Conservation (phyloP, 805 yeast genomes). For the Wickerhamiella sorbophila region DNA sequence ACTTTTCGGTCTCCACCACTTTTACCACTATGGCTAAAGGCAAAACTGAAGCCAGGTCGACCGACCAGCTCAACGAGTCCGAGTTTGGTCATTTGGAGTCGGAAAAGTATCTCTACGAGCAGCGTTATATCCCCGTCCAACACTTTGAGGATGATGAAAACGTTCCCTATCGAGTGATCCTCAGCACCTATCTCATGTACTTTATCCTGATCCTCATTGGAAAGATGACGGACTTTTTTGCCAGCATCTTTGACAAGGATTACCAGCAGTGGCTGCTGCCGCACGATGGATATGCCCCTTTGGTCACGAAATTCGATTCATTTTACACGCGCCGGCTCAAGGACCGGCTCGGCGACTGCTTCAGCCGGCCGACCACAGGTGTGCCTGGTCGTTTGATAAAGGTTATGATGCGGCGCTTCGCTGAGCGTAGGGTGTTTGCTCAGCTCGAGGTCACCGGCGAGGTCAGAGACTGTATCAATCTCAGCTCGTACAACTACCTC, state of each 20-base stretch:
- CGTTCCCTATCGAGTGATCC: conserved; percentile 67
- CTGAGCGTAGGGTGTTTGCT: conserved; percentile 33
- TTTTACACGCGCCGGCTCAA: conserved; percentile 89
- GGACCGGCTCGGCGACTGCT: conserved; percentile 82
- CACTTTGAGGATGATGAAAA: conserved; percentile 52
- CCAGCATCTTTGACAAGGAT: conserved; percentile 54
- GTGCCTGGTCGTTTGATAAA: conserved; percentile 89
- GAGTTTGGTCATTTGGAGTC: conserved; percentile 66
- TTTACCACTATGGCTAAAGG: not conserved
- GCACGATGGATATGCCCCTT: conserved; percentile 85
- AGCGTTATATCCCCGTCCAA: conserved; percentile 30
- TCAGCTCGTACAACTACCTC: conserved; percentile 82
- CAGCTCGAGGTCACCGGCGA: conserved; percentile 64
- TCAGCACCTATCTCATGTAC: conserved; percentile 76
- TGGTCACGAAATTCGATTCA: conserved; percentile 85
- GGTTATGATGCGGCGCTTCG: conserved; percentile 63
- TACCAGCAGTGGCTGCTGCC: conserved; percentile 55
- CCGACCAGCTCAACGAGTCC: conserved; percentile 5
- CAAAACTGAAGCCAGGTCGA: not conserved
- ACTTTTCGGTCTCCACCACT: too few relatives aligned
- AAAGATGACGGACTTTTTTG: conserved; percentile 78
- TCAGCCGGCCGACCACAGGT: conserved; percentile 90
- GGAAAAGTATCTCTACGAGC: conserved; percentile 46
- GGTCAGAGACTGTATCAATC: conserved; percentile 62
- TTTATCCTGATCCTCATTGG: conserved; percentile 77